Conservation (phyloP, 495 filamentous ascomycete species). For the Tuber magnatum region DNA sequence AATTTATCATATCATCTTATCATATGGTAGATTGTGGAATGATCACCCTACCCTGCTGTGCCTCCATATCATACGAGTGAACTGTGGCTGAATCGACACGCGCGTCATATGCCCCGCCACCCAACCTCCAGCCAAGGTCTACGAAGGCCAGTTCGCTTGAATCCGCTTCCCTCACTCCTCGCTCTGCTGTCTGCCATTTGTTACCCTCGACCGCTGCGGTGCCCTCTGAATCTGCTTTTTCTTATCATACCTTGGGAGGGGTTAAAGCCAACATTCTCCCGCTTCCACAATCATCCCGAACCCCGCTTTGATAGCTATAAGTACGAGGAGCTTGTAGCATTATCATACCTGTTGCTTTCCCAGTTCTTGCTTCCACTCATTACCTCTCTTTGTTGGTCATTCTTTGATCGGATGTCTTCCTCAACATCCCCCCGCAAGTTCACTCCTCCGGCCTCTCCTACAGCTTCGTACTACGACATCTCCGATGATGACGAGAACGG, state of each 20-base stretch:
- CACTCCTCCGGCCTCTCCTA: constrained; percentile 56
- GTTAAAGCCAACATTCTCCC: not conserved
- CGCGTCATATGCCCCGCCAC: not conserved
- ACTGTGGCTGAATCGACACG: not conserved
- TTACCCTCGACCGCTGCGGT: not conserved
- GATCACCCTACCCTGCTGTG: not conserved
- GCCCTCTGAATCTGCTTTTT: not conserved
- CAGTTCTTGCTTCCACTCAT: not conserved
- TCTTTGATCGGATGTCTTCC: constrained; percentile 1
- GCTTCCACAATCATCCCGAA: not conserved
- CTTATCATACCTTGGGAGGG: not conserved
- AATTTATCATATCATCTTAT: no score
- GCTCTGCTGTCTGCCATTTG: not conserved
- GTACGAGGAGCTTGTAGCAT: not conserved
- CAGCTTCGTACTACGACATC: constrained; percentile 90
- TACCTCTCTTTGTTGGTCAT: not conserved
- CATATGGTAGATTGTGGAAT: not conserved
- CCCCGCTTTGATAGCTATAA: not conserved
- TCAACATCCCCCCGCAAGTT: constrained; percentile 15
- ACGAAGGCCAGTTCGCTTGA: not conserved
- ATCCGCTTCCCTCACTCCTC: not conserved
- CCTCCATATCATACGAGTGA: not conserved
- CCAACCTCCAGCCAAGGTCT: not conserved
- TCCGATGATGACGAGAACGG: constrained; percentile 83
- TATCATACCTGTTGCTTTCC: not conserved